Percentiles rank a stretch among this genome's conserved stretches.
These are phyloP conservation scores for Sphagnum tenellum DNA, from an alignment of 225 moss, liverwort and hornwort species.

Conservation along the genomic window DNA sequence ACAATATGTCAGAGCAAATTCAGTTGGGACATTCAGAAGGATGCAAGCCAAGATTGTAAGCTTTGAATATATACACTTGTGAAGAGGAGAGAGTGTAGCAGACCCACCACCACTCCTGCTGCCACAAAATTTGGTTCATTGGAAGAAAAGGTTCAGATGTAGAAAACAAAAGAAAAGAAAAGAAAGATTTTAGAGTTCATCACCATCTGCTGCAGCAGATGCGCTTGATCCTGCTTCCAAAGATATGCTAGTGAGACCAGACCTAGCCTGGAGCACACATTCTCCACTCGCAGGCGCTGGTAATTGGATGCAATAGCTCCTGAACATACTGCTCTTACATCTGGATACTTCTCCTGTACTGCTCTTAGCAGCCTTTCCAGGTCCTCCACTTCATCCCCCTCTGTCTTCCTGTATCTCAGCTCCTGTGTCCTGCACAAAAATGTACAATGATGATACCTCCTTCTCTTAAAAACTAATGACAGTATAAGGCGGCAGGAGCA, in stretches of 20 bases:
- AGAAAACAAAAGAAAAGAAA: neutral
- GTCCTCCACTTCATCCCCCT: constrained; percentile 94
- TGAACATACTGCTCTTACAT: constrained; percentile 64
- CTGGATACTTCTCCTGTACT: constrained; percentile 61
- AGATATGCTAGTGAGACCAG: constrained; percentile 88
- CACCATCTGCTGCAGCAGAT: constrained; percentile 88
- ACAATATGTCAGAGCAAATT: neutral
- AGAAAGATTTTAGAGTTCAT: constrained; percentile 2
- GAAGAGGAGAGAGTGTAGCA: too few species aligned
- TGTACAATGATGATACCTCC: too few species aligned
- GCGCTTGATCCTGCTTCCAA: constrained; percentile 93
- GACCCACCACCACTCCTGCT: too few species aligned
- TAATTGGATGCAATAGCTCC: constrained; percentile 97
- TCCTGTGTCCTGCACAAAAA: constrained; percentile 47
- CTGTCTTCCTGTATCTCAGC: constrained; percentile 61
- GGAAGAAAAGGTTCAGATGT: neutral
- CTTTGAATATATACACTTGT: too few species aligned
- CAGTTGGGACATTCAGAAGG: neutral
- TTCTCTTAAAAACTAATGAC: too few species aligned
- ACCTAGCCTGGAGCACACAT: constrained; percentile 84
- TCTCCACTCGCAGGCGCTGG: constrained; percentile 94
- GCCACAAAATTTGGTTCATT: too few species aligned
- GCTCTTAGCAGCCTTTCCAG: constrained; percentile 67
- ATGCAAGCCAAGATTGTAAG: too few species aligned
- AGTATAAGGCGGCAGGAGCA: too few species aligned